phyloP scores from a whole-genome alignment of 371 early-diverging fungal species.

The Mortierella sp. region DNA sequence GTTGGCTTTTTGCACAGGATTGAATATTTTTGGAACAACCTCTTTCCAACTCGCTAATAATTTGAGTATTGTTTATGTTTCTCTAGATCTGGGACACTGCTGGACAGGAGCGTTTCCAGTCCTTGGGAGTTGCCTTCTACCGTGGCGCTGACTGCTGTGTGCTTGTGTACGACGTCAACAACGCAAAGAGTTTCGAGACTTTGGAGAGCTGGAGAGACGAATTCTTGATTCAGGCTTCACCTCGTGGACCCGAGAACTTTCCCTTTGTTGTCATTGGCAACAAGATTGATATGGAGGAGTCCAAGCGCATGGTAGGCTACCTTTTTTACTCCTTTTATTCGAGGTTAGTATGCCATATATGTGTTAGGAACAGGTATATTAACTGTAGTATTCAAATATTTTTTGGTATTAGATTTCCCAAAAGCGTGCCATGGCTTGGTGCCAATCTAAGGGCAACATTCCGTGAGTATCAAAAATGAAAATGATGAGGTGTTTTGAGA shows the following conservation, averaged over 20 bases:
- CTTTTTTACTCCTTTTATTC: background rate
- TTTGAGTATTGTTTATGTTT: background rate
- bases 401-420: constrained; percentile 71
- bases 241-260: constrained; percentile 96
- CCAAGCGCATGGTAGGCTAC: constrained; percentile 77
- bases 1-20: background rate
- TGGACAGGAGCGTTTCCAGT: constrained; percentile 97
- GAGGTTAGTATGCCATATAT: background rate
- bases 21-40: too few species aligned
- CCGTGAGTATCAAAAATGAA: constrained; percentile 68
- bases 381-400: background rate
- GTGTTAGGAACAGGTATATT: background rate
- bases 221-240: constrained; percentile 94
- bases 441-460: constrained; percentile 94
- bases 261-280: constrained; percentile 99
- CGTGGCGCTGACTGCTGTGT: constrained; percentile 99
- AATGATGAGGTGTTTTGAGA: background rate
- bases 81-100: constrained; percentile 94
- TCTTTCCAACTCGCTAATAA: too few species aligned
- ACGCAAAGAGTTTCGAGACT: constrained; percentile 94
- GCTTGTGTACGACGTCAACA: constrained; percentile 97
- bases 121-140: constrained; percentile 97
- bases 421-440: constrained; percentile 96
- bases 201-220: constrained; percentile 98
- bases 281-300: constrained; percentile 97